Conservation (phyloP, 1,284 basidiomycete genomes). For the Hypsizygus ulmarius region DNA sequence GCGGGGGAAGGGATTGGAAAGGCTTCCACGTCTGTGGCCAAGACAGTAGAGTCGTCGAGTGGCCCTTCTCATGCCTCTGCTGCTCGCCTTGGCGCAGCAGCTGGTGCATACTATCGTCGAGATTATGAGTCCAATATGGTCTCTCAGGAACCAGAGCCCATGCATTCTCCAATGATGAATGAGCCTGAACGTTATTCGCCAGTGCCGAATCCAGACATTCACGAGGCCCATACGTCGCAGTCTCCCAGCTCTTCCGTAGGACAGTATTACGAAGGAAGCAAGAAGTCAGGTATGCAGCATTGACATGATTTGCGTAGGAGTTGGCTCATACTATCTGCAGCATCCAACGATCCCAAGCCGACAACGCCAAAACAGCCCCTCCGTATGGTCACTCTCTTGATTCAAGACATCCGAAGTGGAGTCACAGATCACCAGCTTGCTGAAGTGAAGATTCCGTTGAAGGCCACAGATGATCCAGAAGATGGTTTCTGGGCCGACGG, state of each 20-base stretch:
- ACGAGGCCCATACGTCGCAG: neutral
- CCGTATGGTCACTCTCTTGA: constrained; percentile 59
- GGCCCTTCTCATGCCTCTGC: too few species aligned
- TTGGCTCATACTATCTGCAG: constrained; percentile 8
- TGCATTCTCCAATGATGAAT: neutral
- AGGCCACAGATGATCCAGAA: constrained; percentile 39
- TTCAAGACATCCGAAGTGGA: constrained; percentile 56
- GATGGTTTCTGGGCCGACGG: constrained; percentile 71
- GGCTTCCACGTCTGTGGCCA: too few species aligned
- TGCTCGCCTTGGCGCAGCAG: too few species aligned
- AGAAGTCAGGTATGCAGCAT: neutral
- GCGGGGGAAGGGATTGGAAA: too few species aligned
- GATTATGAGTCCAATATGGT: constrained; percentile 16
- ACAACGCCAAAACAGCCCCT: constrained; percentile 6
- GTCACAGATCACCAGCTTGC: constrained; percentile 55
- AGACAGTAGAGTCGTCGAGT: too few species aligned
- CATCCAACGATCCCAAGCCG: constrained; percentile 9
- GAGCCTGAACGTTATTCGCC: neutral
- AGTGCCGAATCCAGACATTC: neutral
- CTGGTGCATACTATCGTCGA: constrained; percentile 9
- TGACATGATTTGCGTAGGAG: neutral
- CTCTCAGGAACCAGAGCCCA: constrained; percentile 3
- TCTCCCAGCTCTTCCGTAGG: too few species aligned
- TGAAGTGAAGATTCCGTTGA: constrained; percentile 61
- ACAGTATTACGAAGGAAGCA: too few species aligned